Evolutionary conservation across 306 rosid species (phyloP), one percentile per base, ranked within the genome.

Genomic region (Castanopsis chinensis): DNA sequence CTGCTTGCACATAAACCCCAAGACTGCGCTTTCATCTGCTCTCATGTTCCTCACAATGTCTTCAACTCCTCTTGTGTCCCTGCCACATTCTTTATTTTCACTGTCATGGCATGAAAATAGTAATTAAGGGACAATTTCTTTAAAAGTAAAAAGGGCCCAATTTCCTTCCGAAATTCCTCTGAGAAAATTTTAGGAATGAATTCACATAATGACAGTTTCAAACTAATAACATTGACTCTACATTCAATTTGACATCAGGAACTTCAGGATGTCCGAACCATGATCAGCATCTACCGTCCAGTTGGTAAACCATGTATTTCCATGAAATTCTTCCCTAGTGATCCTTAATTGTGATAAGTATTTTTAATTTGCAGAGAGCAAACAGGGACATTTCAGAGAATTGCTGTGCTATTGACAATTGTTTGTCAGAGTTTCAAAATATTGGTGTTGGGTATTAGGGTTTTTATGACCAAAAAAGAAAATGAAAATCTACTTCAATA

Each of bases 1-100:
- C 82, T 91, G 87, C 91, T 95, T 92, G 95, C 99, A 95, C 91
- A 84, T 91, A 64, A 95, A 92, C 64, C 99, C 99, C 57, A 95
- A 69, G 5, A 80, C 89, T 20, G 97, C 96, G 82, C 97, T 87
- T 80, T 90, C 91, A 56, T 73, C 78, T 70, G 91, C 81, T 73
- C 88, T 84, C 98, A 95, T 89, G 45, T 87, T 88, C 68, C 83
- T 83, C 74, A 89, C 77, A 58, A 90, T 37, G 69, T 87, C 85
- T 56, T 87, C 94, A 51, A 90, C 93, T 83, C 87, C 89, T 53
- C 82, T 60, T 8, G 69, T 60, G 61, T 78, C 51, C 56, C 19
- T 86, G 49, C 73, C 79, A 32, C 84, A 77, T 25, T 83, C 83
- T 76, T 85, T 86, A 58, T 59, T 82, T 81, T 86, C 91, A 65